Conservation (phyloP, 1,139 yeast genomes). For the Arxiozyma slooffiae region DNA sequence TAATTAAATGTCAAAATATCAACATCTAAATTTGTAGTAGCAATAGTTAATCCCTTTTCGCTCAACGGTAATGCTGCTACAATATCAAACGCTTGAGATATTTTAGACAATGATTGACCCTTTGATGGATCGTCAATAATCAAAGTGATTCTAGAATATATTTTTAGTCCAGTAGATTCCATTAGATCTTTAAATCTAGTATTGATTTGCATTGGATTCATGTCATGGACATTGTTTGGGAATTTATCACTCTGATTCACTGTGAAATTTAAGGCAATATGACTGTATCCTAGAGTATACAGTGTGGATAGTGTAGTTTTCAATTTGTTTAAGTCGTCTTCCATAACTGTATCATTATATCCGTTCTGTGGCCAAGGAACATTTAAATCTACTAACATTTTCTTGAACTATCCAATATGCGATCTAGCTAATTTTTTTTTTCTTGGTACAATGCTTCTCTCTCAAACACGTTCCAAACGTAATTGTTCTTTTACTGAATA, state of each 20-base stretch:
- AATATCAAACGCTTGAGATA: constrained; percentile 60
- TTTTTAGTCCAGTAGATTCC: constrained; percentile 36
- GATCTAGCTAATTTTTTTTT: too few species aligned
- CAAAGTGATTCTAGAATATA: constrained; percentile 68
- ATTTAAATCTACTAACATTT: constrained; percentile 62
- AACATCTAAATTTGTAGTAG: constrained; percentile 53
- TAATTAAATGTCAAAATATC: constrained; percentile 73
- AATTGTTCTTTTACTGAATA: too few species aligned
- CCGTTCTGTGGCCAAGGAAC: constrained; percentile 67
- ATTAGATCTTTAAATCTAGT: constrained; percentile 23
- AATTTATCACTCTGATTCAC: constrained; percentile 48
- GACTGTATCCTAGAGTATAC: constrained; percentile 57
- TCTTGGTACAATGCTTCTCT: neutral
- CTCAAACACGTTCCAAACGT: neutral
- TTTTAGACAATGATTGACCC: constrained; percentile 57
- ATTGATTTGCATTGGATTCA: constrained; percentile 25
- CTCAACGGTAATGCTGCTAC: constrained; percentile 72
- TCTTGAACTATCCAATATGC: neutral
- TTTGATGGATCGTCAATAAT: constrained; percentile 69
- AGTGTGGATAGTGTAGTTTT: constrained; percentile 47
- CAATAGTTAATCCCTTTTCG: constrained; percentile 69
- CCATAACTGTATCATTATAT: constrained; percentile 37
- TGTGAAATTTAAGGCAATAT: constrained; percentile 61
- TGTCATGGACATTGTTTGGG: constrained; percentile 33
- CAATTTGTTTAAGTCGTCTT: constrained; percentile 37